Evolutionary conservation across 805 yeast species (phyloP).

Genomic region (Candida chauliodis): DNA sequence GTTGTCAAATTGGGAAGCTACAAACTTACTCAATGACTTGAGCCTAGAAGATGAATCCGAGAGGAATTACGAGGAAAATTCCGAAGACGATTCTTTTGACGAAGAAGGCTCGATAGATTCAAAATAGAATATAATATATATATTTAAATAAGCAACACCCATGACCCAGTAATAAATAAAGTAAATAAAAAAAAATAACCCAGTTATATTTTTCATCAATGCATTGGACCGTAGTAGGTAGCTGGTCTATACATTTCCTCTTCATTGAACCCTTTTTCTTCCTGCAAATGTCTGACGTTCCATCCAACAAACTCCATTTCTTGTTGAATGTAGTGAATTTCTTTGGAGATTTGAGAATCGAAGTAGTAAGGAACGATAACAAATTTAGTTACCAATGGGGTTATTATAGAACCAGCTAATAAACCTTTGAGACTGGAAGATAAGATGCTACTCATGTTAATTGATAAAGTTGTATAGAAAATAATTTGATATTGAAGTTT

Average conservation of each 20-base stretch:
- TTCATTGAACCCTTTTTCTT: conserved; percentile 23
- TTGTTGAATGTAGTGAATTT: conserved; percentile 27
- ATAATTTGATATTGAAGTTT: no score
- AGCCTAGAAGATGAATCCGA: conserved; percentile 12
- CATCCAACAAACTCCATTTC: conserved; percentile 33
- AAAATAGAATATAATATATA: background rate
- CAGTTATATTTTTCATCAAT: background rate
- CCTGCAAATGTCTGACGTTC: conserved; percentile 30
- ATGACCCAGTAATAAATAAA: no score
- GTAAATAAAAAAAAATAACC: background rate
- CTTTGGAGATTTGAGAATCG: conserved; percentile 19
- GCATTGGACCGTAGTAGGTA: conserved; percentile 13
- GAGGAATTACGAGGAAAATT: conserved; percentile 12
- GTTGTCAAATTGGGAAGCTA: conserved; percentile 36
- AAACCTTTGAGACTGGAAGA: conserved; percentile 18
- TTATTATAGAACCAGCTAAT: conserved; percentile 25
- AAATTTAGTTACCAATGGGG: conserved; percentile 28
- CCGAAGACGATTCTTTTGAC: conserved; percentile 14
- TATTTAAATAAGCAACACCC: background rate
- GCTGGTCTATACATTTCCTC: conserved; percentile 28
- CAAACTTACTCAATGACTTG: conserved; percentile 23
- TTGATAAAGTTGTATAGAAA: no score
- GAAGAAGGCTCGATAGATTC: conserved; percentile 14
- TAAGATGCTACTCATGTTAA: conserved; percentile 3
- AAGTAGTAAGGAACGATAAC: conserved; percentile 23